phyloP scores from a whole-genome alignment of 2,329 filamentous ascomycete genomes.

The Pseudogymnoascus sp. region DNA sequence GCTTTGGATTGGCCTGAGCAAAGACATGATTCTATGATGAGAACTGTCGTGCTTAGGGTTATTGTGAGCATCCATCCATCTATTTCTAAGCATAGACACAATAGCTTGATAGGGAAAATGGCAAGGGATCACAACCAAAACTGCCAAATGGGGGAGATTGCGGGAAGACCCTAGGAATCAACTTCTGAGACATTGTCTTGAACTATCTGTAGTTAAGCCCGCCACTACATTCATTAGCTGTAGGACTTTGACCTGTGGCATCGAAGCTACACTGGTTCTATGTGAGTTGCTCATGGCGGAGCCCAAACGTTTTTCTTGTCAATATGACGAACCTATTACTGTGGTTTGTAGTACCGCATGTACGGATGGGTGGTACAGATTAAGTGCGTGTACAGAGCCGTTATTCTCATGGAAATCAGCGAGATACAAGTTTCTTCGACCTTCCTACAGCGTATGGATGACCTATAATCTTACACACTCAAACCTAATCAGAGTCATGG shows the following conservation, averaged over 20 bases:
- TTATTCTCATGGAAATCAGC: background rate
- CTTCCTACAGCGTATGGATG: too few species aligned
- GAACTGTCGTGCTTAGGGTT: background rate
- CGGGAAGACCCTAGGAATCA: background rate
- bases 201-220: background rate
- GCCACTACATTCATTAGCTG: background rate
- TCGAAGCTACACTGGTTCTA: background rate
- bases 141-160: background rate
- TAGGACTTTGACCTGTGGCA: background rate
- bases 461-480: background rate
- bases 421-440: background rate
- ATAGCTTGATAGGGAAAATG: background rate
- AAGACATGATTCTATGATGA: background rate
- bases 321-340: background rate
- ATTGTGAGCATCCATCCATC: background rate
- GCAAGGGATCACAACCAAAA: background rate
- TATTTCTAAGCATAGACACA: background rate
- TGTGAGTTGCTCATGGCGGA: background rate
- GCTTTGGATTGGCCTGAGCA: background rate
- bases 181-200: background rate
- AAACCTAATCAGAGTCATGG: background rate
- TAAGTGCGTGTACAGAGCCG: background rate
- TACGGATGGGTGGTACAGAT: background rate
- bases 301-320: background rate
- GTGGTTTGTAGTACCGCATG: background rate